Base-by-base conservation (phyloP, 345 rosid genomes). In the Rhodamnia argentea region DNA sequence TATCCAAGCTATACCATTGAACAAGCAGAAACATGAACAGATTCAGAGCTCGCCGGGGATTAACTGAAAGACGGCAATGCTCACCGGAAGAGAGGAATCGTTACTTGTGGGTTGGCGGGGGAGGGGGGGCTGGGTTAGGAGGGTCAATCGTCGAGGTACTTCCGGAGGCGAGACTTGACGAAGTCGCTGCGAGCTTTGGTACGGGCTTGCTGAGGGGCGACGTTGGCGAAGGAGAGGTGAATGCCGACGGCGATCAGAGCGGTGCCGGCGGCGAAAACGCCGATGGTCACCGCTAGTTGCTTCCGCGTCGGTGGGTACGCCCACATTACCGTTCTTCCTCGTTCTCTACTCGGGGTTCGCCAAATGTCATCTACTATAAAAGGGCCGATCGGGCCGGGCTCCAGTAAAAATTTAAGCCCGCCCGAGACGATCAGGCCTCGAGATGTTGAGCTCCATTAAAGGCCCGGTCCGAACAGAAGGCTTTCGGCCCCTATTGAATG, bases 121-220 rank as follows among this genome's bases (percentile, higher is more conserved):
- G n/a, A n/a, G n/a, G n/a, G n/a, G n/a, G n/a, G n/a, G n/a, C n/a
- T n/a, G n/a, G n/a, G 78, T 4, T 9, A 9, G 44, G 78, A 64
- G 24, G 78, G 78, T 64, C 78, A 64, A 62, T 89, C 94, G 60
- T 93, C 95, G 78, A 94, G 93, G 89, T 92, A 87, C 91, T 92
- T 92, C 86, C 96, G 89, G 86, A 95, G 87, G 59, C 95, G 95
- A 82, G 89, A 90, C 86, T 90, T 95, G 83, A 96, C 86, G 85
- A 84, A 93, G 57, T 92, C 92, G 59, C 86, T 91, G 18, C 96
- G 97, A 83, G 95, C 96, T 88, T 93, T 90, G 85, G 88, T 88
- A 32, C 95, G 95, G 85, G 91, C 95, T 92, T 96, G 95, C 86
- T 93, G 96, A n/a, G 98, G 95, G 60, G 88, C 93, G 32, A 95